These are phyloP conservation scores for Priceomyces castillae DNA, from an alignment of 805 yeast species.

Conservation along the genomic window DNA sequence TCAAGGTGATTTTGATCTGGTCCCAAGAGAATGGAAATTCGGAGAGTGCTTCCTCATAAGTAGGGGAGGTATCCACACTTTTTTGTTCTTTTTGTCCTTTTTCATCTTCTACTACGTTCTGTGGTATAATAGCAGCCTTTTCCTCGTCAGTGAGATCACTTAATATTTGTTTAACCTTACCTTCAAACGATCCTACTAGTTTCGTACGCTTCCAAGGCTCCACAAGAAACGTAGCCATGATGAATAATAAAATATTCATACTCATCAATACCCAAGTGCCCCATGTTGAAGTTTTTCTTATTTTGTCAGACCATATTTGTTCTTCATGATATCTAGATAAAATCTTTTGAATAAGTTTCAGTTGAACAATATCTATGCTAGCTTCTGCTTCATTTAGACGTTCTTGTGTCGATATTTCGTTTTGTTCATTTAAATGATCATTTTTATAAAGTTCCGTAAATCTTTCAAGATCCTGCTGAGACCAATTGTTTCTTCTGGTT, in stretches of 20 bases:
- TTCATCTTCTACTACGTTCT: too few species aligned
- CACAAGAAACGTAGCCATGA: constrained; percentile 78
- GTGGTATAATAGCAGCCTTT: not conserved
- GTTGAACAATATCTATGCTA: constrained; percentile 65
- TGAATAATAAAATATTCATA: constrained; percentile 71
- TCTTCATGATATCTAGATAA: constrained; percentile 92
- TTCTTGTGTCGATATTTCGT: constrained; percentile 51
- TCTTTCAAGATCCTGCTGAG: constrained; percentile 70
- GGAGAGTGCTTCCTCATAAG: not conserved
- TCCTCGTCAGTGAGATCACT: constrained; percentile 10
- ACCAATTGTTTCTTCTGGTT: constrained; percentile 84
- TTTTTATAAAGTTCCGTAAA: constrained; percentile 79
- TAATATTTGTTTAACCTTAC: constrained; percentile 55
- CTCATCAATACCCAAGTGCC: constrained; percentile 93
- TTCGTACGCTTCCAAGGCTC: constrained; percentile 94
- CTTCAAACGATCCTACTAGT: constrained; percentile 80
- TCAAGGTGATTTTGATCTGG: not conserved
- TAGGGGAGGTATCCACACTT: too few species aligned
- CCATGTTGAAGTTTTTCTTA: constrained; percentile 92
- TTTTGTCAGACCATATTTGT: constrained; percentile 97
- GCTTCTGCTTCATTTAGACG: constrained; percentile 54
- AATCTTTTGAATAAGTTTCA: constrained; percentile 69
- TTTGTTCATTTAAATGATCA: constrained; percentile 70
- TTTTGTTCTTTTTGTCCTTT: too few species aligned
- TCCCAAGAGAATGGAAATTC: not conserved